Percentiles rank a stretch among this genome's conserved stretches.
Evolutionary conservation across 2,329 filamentous ascomycete genomes (phyloP).

Genomic region (Bretziella fagacearum): DNA sequence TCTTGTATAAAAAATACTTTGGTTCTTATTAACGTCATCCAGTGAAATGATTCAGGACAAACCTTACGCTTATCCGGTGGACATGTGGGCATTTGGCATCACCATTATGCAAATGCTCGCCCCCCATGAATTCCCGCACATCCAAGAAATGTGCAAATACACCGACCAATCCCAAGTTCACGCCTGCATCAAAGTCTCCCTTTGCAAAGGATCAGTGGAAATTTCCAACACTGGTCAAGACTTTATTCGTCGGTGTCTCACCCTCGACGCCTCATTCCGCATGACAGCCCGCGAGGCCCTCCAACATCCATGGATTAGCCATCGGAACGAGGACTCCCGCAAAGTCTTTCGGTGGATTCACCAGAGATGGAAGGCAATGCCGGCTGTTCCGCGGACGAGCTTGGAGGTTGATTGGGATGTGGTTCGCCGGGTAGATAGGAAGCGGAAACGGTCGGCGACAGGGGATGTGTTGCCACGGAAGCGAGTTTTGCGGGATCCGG

Average conservation of each 20-base stretch:
- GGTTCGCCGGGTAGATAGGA: background rate
- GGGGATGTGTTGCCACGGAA: too few species aligned
- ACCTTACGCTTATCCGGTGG: constrained; percentile 25
- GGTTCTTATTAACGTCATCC: background rate
- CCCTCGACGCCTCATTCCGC: constrained; percentile 2
- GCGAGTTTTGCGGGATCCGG: too few species aligned
- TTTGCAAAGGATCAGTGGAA: too few species aligned
- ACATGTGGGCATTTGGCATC: constrained; percentile 37
- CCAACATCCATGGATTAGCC: constrained; percentile 9
- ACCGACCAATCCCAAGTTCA: too few species aligned
- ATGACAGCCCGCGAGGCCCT: constrained; percentile 9
- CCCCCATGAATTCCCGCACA: constrained; percentile 2
- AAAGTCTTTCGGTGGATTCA: background rate
- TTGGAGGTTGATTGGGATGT: background rate
- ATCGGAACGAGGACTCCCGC: constrained; percentile 1
- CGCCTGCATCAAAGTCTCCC: too few species aligned
- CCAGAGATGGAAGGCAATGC: constrained; percentile 5
- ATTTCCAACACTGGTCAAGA: constrained; percentile 5
- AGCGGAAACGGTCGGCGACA: too few species aligned
- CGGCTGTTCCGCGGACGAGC: background rate
- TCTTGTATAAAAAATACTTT: background rate
- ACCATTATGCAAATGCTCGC: constrained; percentile 24
- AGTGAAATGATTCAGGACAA: constrained; percentile 25
- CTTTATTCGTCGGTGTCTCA: constrained; percentile 11
- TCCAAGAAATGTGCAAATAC: too few species aligned